These are phyloP conservation scores for Fraxinus americana DNA, from an alignment of 257 asterid species.

Conservation along the genomic window DNA sequence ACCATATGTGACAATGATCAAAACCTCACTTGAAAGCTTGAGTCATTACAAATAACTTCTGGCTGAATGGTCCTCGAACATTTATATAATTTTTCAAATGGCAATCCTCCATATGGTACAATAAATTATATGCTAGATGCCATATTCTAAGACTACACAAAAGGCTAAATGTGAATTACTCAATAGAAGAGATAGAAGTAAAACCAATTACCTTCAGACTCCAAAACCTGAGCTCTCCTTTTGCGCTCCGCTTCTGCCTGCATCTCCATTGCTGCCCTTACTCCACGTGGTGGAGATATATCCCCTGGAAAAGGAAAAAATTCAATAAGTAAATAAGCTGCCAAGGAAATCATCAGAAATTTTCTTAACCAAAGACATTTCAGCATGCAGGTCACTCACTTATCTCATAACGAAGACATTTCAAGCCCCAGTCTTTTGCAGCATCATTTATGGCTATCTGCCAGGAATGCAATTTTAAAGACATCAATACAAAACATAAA, in stretches of 20 bases:
- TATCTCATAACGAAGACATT: constrained; percentile 95
- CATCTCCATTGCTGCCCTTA: constrained; percentile 95
- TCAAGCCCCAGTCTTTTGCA: constrained; percentile 85
- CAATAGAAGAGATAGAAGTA: constrained; percentile 6
- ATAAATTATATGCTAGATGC: background rate
- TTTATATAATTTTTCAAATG: background rate
- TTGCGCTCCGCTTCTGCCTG: constrained; percentile 99
- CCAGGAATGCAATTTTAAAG: constrained; percentile 24
- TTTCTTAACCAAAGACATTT: constrained; percentile 3
- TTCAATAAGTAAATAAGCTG: constrained; percentile 16
- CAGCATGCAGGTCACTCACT: constrained; percentile 52
- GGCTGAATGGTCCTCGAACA: background rate
- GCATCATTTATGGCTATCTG: constrained; percentile 87
- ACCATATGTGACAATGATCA: background rate
- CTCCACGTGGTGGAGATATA: constrained; percentile 90
- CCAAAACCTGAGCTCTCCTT: constrained; percentile 87
- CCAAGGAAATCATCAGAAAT: constrained; percentile 11
- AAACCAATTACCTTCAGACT: constrained; percentile 72
- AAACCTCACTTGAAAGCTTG: background rate
- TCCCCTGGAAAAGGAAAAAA: constrained; percentile 54
- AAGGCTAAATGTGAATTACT: background rate
- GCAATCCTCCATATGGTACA: background rate
- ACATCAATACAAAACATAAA: constrained; percentile 12
- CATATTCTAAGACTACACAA: background rate
- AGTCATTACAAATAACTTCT: background rate